Evolutionary conservation across 257 asterid species (phyloP).

Genomic region (Solanum sejunctum): DNA sequence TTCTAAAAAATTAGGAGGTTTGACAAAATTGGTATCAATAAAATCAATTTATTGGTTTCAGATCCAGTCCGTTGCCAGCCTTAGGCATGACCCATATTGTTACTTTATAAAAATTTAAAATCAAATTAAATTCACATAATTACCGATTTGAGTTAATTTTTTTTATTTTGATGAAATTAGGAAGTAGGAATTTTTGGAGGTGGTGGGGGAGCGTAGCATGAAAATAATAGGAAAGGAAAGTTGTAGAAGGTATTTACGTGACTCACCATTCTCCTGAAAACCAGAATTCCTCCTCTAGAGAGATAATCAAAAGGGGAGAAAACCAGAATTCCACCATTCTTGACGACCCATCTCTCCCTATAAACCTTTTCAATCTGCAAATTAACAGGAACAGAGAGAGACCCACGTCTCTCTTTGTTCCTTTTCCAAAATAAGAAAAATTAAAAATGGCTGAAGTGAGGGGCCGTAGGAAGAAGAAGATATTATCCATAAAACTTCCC

Average conservation of each 20-base stretch:
- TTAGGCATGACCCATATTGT: too few species aligned
- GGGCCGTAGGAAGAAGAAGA: slow-evolving; percentile 9
- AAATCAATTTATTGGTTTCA: too few species aligned
- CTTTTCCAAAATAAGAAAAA: neutral
- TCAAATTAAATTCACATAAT: too few species aligned
- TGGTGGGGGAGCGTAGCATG: neutral
- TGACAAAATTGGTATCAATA: too few species aligned
- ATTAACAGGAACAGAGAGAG: neutral
- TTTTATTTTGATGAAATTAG: too few species aligned
- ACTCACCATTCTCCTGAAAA: neutral
- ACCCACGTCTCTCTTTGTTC: neutral
- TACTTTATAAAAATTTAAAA: too few species aligned
- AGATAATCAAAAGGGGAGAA: neutral
- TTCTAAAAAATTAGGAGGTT: too few species aligned
- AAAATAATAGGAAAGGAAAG: neutral
- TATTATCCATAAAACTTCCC: slow-evolving; percentile 37
- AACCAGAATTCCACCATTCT: too few species aligned
- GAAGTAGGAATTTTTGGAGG: too few species aligned
- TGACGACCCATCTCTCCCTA: neutral
- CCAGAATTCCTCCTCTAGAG: neutral
- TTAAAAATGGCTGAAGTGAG: slow-evolving; percentile 23
- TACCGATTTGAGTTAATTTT: too few species aligned
- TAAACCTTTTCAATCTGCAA: neutral
- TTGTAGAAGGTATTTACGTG: neutral
- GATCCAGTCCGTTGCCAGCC: too few species aligned